phyloP scores from a whole-genome alignment of 805 yeast genomes.

The Candida golubevii region DNA sequence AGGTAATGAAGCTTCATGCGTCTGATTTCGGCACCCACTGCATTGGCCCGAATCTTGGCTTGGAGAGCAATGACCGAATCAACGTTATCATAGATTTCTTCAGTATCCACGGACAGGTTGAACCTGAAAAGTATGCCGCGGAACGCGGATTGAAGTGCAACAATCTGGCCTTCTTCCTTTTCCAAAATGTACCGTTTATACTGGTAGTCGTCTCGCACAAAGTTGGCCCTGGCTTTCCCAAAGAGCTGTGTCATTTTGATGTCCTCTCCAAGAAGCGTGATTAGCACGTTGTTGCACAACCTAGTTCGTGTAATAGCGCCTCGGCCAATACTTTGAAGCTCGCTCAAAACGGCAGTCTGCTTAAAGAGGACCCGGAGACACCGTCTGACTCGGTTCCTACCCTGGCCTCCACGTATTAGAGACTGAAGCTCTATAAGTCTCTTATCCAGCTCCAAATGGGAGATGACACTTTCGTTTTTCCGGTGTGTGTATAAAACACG shows the following conservation, averaged over 20 bases:
- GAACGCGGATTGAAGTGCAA: conserved; percentile 51
- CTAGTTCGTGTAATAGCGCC: conserved; percentile 43
- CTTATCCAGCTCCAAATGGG: conserved; percentile 15
- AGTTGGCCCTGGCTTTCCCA: conserved; percentile 43
- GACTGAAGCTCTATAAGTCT: conserved; percentile 33
- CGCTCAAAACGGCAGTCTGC: conserved; percentile 14
- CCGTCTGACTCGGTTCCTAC: conserved; percentile 24
- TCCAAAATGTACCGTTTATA: conserved; percentile 15
- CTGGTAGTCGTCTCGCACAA: conserved; percentile 27
- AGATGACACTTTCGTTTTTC: conserved; percentile 17
- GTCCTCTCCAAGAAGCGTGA: conserved; percentile 40
- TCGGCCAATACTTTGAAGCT: conserved; percentile 41
- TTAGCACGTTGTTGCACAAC: conserved; percentile 40
- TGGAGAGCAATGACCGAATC: conserved; percentile 47
- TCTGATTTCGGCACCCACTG: conserved; percentile 33
- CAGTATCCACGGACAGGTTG: conserved; percentile 48
- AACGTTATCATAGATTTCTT: conserved; percentile 46
- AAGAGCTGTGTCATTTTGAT: conserved; percentile 31
- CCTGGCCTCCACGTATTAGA: conserved; percentile 31
- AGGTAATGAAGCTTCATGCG: conserved; percentile 46
- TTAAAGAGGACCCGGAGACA: conserved; percentile 10
- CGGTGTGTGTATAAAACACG: conserved; percentile 19
- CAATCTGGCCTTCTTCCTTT: conserved; percentile 21
- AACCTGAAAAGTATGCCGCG: conserved; percentile 65
- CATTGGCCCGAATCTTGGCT: conserved; percentile 47